A percentile compares a stretch with the other conserved stretches of the same genome.
Conservation (phyloP, 345 rosid species). For the Garcia nutans region DNA sequence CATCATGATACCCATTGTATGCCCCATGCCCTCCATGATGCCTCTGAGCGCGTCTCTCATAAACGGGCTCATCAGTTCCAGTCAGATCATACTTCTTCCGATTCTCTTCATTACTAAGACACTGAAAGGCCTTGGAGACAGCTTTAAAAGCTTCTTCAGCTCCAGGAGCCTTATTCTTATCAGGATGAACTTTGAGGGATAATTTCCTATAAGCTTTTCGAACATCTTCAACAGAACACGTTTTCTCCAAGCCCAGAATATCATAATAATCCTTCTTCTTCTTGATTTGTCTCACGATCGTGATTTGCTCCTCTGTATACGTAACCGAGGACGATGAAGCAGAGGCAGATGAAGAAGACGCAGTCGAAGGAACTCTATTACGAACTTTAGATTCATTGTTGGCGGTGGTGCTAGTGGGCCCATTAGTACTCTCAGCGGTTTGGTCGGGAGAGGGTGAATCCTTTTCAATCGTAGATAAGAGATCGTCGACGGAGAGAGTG, state of each 20-base stretch:
- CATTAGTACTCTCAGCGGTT: conserved; percentile 12
- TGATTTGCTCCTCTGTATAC: conserved; percentile 71
- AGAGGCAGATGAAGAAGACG: conserved; percentile 41
- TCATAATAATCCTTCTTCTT: conserved; percentile 86
- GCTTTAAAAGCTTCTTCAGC: conserved; percentile 90
- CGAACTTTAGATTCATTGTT: conserved; percentile 38
- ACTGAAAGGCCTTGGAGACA: conserved; percentile 89
- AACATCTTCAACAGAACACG: conserved; percentile 73
- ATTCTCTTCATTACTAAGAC: conserved; percentile 70
- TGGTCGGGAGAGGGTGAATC: conserved; percentile 21
- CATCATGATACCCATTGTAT: conserved; percentile 67
- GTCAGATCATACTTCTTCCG: conserved; percentile 67
- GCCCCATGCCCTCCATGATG: conserved; percentile 38
- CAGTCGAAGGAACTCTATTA: conserved; percentile 42
- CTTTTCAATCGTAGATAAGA: conserved; percentile 44
- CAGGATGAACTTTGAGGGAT: conserved; percentile 90
- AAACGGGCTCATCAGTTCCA: conserved; percentile 75
- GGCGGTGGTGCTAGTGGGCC: conserved; percentile 27
- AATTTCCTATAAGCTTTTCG: conserved; percentile 83
- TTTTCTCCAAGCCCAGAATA: conserved; percentile 65
- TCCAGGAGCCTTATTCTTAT: conserved; percentile 90
- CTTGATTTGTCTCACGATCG: conserved; percentile 68
- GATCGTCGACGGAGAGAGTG: conserved; percentile 55
- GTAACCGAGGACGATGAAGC: conserved; percentile 30
- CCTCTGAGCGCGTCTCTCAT: conserved; percentile 46